phyloP scores from a whole-genome alignment of 2,329 filamentous ascomycete species.

The Beauveria australis region DNA sequence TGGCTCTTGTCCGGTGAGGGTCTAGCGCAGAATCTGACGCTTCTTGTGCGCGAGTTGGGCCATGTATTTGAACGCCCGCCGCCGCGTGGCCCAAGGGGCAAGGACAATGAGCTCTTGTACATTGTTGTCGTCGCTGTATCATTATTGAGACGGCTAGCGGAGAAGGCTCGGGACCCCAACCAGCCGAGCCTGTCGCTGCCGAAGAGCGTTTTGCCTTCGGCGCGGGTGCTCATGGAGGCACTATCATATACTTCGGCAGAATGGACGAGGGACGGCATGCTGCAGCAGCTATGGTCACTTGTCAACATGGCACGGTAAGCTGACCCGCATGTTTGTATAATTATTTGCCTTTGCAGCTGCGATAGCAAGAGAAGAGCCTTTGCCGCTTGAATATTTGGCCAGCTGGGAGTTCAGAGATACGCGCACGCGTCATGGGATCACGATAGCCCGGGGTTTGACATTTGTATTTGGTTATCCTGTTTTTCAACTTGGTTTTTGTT shows the following conservation, averaged over 20 bases:
- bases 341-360: conserved; percentile 1
- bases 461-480: neutral
- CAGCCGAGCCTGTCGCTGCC: conserved; percentile 44
- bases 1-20: conserved; percentile 83
- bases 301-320: conserved; percentile 50
- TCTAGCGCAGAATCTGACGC: conserved; percentile 72
- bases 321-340: conserved; percentile 44
- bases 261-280: conserved; percentile 55
- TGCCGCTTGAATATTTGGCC: neutral
- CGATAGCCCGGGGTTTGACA: conserved; percentile 2
- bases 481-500: neutral
- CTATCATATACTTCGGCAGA: conserved; percentile 56
- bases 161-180: conserved; percentile 56
- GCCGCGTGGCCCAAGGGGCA: conserved; percentile 26
- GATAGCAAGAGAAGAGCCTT: neutral
- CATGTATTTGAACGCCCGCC: conserved; percentile 45
- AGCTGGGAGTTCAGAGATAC: conserved; percentile 4
- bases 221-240: conserved; percentile 58
- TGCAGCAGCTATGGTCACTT: conserved; percentile 60
- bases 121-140: conserved; percentile 62
- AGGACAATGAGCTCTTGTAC: conserved; percentile 47
- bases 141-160: conserved; percentile 58
- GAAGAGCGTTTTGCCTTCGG: conserved; percentile 54
- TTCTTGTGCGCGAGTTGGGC: conserved; percentile 65
- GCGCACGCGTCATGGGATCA: conserved; percentile 5